Evolutionary conservation across 192 early-diverging fungal species (phyloP), one percentile per base, ranked within the genome.

Genomic region (Umbelopsis vinacea): DNA sequence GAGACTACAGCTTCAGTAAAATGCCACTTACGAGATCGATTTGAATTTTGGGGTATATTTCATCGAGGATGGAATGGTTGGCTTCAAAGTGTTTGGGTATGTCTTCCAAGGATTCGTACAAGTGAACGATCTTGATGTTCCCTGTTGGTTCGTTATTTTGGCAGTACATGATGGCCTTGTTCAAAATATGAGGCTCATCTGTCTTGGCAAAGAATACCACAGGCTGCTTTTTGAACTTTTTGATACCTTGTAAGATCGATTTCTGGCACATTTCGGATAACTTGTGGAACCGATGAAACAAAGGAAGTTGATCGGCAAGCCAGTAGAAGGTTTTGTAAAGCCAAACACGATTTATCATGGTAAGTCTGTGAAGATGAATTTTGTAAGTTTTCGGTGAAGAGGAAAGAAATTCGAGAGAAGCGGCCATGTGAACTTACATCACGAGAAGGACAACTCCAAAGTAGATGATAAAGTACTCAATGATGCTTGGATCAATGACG

Each of bases 121-220:
- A 71, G 66, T 89, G 82, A 46, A 89, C 67, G 67, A 89, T 76
- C 67, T 86, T 81, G 46, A 87, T 69, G 68, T 83, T 66, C 15
- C 74, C 76, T 0, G 77, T 77, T 21, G 76, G 67, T 76, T 88
- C 86, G 52, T 84, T 86, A 11, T 81, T 52, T 35, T 77, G 69
- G 11, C 84, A 78, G 70, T 89, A 88, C 22, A 79, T 69, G 40
- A 88, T 76, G 0, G 82, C 88, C 60, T 88, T 84, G 76, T 89
- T 87, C 24, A 89, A 74, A 46, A 85, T 73, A 57, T 87, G 85
- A 19, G 85, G 73, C 54, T 84, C 83, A 67, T 86, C 86, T 11
- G 83, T 85, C 57, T 87, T 87, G 4, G 82, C 75, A 74, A 89
- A 89, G 70, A 85, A 88, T 6, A 84, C 80, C 7, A 85, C 84